Evolutionary conservation across 805 yeast species (phyloP), one percentile per base, ranked within the genome.

Genomic region (Yamadazyma philogaea): DNA sequence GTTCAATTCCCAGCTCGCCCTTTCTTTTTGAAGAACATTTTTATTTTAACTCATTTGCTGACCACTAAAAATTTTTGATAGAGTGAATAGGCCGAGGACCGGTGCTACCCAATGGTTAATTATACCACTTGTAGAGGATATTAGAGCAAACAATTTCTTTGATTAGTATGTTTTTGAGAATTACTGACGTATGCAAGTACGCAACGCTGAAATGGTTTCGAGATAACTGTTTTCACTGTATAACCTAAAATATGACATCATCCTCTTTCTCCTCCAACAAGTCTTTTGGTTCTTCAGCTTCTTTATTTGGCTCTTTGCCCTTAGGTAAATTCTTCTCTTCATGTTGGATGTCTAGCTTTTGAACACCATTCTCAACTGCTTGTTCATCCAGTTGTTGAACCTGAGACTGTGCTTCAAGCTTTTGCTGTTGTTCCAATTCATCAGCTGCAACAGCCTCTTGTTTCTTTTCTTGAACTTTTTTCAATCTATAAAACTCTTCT

Each of bases 401-500:
- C 21, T 18, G 34, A 2, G 30, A 35, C 16, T 40, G 34, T 22
- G 33, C 38, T 15, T 36, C 45, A 14, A 39, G 28, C 30, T 31
- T 37, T 33, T 39, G 45, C 21, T 40, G 66, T 21, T 33, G 14
- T 8, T 58, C 53, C 30, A 48, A 43, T 41, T 63, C 74, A 50
- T 78, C 85, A 17, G 74, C 77, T 3, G 87, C 89, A 16, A 75
- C 77, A 41, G 86, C 91, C 44, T 79, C 76, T 66, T 88, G 95
- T 66, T 89, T 89, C 82, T 87, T 88, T 59, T 87, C 95, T 65
- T 89, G 96, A 40, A 91, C 96, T 67, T 91, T 91, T 74, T 93
- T 93, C 71, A 91, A 79, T 57, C 99, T 77, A 71, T 90, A 93
- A 61, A 91, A 91, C 68, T 91, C 99, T 70, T 91, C 99, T 77